A percentile compares a stretch with the other conserved stretches of the same genome.
Evolutionary conservation across 495 filamentous ascomycete species (phyloP).

Genomic region (Pseudomonodictys pantanalensis): DNA sequence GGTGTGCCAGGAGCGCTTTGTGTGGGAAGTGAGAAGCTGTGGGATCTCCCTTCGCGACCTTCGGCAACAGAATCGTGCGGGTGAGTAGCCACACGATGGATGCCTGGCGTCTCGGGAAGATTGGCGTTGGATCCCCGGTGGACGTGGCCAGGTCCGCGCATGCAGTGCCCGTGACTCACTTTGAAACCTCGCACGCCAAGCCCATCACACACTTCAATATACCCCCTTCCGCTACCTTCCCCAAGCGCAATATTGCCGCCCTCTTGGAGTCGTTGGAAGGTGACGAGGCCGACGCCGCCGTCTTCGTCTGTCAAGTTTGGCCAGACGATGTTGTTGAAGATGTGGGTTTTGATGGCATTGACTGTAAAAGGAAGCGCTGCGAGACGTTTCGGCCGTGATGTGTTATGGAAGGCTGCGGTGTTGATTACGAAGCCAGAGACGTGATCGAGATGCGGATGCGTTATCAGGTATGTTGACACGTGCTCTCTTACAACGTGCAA

Average conservation of each 20-base stretch:
- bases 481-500: constrained; percentile 71
- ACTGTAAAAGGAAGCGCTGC: constrained; percentile 84
- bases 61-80: constrained; percentile 6
- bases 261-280: constrained; percentile 81
- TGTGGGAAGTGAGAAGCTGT: constrained; percentile 26
- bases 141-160: constrained; percentile 55
- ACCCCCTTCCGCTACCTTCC: constrained; percentile 70
- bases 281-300: constrained; percentile 86
- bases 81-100: constrained; percentile 1
- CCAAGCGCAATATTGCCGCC: constrained; percentile 81
- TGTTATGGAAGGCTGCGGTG: constrained; percentile 75
- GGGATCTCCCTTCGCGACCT: constrained; percentile 23
- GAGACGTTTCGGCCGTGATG: constrained; percentile 71
- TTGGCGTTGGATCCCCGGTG: constrained; percentile 40
- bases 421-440: constrained; percentile 89
- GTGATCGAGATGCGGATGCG: constrained; percentile 93
- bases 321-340: constrained; percentile 98
- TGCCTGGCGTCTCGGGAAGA: constrained; percentile 26
- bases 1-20: constrained; percentile 30
- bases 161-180: constrained; percentile 85
- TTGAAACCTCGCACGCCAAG: constrained; percentile 72
- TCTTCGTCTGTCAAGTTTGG: constrained; percentile 96
- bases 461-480: constrained; percentile 84
- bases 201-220: constrained; percentile 80
- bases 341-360: constrained; percentile 81